phyloP scores from a whole-genome alignment of 257 asterid species.

The Schizonepeta tenuifolia region DNA sequence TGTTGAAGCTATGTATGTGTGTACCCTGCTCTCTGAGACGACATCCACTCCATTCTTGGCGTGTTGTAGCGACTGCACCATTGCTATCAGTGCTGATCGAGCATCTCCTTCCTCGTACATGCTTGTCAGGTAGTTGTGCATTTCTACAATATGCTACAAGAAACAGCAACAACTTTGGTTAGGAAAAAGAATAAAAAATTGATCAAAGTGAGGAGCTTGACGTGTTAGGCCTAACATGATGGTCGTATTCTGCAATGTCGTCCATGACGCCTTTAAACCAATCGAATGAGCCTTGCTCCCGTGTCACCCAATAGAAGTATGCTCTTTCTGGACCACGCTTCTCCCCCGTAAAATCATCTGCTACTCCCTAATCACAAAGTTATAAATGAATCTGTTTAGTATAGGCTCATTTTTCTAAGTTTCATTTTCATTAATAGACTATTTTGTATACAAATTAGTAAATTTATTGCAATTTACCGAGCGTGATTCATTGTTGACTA shows the following conservation, averaged over 20 bases:
- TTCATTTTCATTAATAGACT: neutral
- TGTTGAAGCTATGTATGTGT: neutral
- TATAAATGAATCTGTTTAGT: neutral
- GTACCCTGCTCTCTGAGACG: constrained; percentile 83
- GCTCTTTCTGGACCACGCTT: constrained; percentile 69
- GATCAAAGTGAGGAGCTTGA: neutral
- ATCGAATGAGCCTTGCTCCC: constrained; percentile 95
- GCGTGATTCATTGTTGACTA: constrained; percentile 54
- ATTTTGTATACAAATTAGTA: neutral
- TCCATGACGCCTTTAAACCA: constrained; percentile 99
- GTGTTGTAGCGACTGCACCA: constrained; percentile 95
- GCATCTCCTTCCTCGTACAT: constrained; percentile 97
- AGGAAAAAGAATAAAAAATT: neutral
- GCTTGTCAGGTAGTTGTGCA: constrained; percentile 93
- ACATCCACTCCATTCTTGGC: constrained; percentile 91
- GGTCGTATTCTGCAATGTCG: constrained; percentile 85
- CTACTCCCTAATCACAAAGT: constrained; percentile 36
- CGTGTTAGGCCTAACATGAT: constrained; percentile 48
- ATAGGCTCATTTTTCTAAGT: neutral
- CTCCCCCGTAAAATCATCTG: constrained; percentile 23
- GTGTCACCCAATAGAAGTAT: constrained; percentile 90
- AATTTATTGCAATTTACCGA: constrained; percentile 44
- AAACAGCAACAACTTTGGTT: neutral
- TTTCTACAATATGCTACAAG: constrained; percentile 76
- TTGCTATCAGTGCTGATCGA: constrained; percentile 85